Evolutionary conservation across 108 stramenopile genomes (phyloP).

Genomic region (Nannochloropsis granulata): DNA sequence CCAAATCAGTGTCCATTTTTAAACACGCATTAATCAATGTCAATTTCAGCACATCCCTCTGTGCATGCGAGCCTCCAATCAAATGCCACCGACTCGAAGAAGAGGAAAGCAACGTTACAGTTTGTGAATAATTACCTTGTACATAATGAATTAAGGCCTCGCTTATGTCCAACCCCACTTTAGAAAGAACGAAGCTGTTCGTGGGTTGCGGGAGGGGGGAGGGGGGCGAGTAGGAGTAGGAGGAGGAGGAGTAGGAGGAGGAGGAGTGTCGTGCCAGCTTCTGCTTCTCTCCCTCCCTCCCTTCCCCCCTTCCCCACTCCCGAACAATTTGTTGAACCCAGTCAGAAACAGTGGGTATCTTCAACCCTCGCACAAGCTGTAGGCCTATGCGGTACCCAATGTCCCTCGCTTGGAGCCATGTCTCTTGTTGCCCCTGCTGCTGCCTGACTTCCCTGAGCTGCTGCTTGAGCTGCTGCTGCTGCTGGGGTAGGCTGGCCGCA

Average conservation of each 20-base stretch:
- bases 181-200: not conserved
- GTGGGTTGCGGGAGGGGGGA: not conserved
- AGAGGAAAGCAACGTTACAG: not conserved
- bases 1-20: not conserved
- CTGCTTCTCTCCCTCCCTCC: not conserved
- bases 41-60: not conserved
- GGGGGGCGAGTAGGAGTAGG: not conserved
- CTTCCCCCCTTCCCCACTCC: not conserved
- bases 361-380: not conserved
- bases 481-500: not conserved
- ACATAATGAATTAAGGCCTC: not conserved
- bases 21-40: not conserved
- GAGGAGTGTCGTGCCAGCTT: too few relatives aligned
- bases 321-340: not conserved
- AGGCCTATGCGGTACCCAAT: too few relatives aligned
- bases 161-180: not conserved
- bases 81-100: not conserved
- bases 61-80: not conserved
- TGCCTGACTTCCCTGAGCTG: not conserved
- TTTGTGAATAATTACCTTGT: not conserved
- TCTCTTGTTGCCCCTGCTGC: too few relatives aligned
- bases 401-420: not conserved
- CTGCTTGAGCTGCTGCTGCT: not conserved
- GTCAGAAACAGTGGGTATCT: not conserved
- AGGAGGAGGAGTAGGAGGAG: not conserved